Percentiles rank a stretch among this genome's conserved stretches.
Conservation (phyloP, 768 basidiomycete genomes). For the Lentinus brumalis region DNA sequence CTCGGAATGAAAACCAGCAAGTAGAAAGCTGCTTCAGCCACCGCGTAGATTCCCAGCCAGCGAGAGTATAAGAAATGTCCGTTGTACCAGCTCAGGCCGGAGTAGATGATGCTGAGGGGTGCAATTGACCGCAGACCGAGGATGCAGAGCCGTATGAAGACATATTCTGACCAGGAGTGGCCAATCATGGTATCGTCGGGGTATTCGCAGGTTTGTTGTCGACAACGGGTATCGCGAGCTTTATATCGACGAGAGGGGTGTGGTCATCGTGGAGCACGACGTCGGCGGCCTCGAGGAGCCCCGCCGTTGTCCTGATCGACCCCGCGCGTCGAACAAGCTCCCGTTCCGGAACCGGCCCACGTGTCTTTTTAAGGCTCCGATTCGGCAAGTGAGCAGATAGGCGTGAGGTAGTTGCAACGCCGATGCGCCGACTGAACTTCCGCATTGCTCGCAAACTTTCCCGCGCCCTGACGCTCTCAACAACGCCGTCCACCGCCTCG, state of each 20-base stretch:
- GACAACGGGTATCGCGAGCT: neutral
- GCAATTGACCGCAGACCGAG: slow-evolving; percentile 48
- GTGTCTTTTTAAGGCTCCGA: neutral
- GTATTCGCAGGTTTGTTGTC: neutral
- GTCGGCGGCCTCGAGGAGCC: neutral
- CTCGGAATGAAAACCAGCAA: slow-evolving; percentile 51
- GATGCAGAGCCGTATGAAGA: slow-evolving; percentile 53
- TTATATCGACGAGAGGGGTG: neutral
- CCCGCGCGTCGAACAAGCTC: neutral
- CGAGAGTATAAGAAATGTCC: slow-evolving; percentile 31
- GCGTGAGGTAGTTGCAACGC: neutral
- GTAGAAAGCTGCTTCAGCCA: slow-evolving; percentile 52
- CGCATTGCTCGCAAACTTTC: neutral
- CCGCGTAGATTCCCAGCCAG: slow-evolving; percentile 37
- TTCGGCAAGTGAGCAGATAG: neutral
- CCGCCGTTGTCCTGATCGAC: neutral
- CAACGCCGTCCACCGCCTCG: neutral
- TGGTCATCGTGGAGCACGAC: neutral
- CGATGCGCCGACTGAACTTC: neutral
- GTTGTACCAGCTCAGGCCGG: slow-evolving; percentile 31
- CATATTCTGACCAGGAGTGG: slow-evolving; percentile 45
- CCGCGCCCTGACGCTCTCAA: neutral
- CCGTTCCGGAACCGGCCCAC: neutral
- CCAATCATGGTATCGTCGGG: slow-evolving; percentile 30
- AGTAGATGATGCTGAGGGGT: slow-evolving; percentile 47